Evolutionary conservation across 371 early-diverging fungal species (phyloP), one percentile per base, ranked within the genome.

Genomic region (Syncephalastrum sp.): DNA sequence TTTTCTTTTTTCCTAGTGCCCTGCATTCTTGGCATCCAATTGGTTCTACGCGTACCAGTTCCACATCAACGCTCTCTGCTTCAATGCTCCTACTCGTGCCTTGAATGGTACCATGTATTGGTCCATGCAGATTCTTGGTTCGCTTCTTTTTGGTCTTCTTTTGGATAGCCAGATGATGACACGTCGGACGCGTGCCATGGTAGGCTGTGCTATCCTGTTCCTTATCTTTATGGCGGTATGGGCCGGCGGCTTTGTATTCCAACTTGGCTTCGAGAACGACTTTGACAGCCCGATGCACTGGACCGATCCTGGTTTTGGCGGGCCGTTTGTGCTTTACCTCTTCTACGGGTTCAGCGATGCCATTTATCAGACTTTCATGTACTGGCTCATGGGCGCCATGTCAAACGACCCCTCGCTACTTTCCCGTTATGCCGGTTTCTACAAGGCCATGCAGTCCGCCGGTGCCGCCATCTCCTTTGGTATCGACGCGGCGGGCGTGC

Each of bases 361-460:
- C 33, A 67, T 86, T 59, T 84, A 77, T 68, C 89, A 88, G 67
- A 74, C 79, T 50, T 81, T 81, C 53, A 72, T 81, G 33, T 86
- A 87, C 78, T 89, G 90, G 89, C 56, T 91, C 45, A 86, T 88
- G 74, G 88, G 88, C 15, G 80, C 86, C 42, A 74, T 87, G 42
- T 72, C 84, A 43, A 87, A 87, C 70, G 84, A 89, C 56, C 68
- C 82, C 58, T 68, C 69, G 56, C 54, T 73, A 47, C 77, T 88
- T 21, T 80, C 91, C 25, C 78, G 85, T 43, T 90, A 83, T 55
- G 83, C 86, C 16, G 92, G 88, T 4, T 86, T 81, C 63, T 85
- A 85, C 79, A 82, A 85, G 74, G 82, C 81, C 48, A 69, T 83
- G 53, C 85, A 85, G 70, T 76, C 79, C 45, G 69, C 65, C 42